Conservation (phyloP, 768 basidiomycete genomes). For the Floccularia luteovirens region DNA sequence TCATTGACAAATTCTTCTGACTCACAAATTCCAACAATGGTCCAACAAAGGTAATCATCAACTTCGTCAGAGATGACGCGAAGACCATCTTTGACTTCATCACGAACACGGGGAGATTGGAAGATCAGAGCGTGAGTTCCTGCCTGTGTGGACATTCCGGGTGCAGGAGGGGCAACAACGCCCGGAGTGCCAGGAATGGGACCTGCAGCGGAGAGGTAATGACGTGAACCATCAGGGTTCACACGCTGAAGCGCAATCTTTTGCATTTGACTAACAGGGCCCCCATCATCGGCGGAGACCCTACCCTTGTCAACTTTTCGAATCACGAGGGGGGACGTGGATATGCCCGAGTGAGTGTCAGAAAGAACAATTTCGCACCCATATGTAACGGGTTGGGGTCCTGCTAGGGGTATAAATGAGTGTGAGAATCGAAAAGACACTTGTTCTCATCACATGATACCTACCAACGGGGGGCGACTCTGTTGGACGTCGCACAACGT, state of each 20-base stretch:
- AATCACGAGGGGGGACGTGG: conserved; percentile 79
- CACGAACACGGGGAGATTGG: conserved; percentile 71
- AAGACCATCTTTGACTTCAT: conserved; percentile 74
- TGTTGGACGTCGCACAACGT: conserved; percentile 71
- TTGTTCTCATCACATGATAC: conserved; percentile 50
- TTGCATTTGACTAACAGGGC: conserved; percentile 95
- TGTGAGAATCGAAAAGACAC: conserved; percentile 25
- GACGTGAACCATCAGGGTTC: conserved; percentile 74
- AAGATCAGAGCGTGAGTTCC: conserved; percentile 80
- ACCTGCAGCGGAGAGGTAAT: conserved; percentile 85
- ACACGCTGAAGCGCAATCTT: conserved; percentile 87
- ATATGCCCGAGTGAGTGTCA: conserved; percentile 79
- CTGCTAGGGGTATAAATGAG: conserved; percentile 31
- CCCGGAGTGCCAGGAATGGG: conserved; percentile 75
- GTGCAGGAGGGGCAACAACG: conserved; percentile 58
- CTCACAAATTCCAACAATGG: conserved; percentile 91
- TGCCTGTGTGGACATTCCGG: conserved; percentile 68
- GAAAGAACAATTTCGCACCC: conserved; percentile 84
- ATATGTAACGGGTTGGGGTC: conserved; percentile 84
- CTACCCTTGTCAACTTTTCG: conserved; percentile 90
- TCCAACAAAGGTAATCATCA: conserved; percentile 94
- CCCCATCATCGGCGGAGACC: conserved; percentile 81
- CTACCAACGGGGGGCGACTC: conserved; percentile 59
- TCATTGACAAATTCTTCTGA: conserved; percentile 10
- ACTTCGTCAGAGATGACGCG: conserved; percentile 79